A percentile compares a stretch with the other conserved stretches of the same genome.
Conservation (phyloP, 2,329 filamentous ascomycete species). For the Fusarium compactum region DNA sequence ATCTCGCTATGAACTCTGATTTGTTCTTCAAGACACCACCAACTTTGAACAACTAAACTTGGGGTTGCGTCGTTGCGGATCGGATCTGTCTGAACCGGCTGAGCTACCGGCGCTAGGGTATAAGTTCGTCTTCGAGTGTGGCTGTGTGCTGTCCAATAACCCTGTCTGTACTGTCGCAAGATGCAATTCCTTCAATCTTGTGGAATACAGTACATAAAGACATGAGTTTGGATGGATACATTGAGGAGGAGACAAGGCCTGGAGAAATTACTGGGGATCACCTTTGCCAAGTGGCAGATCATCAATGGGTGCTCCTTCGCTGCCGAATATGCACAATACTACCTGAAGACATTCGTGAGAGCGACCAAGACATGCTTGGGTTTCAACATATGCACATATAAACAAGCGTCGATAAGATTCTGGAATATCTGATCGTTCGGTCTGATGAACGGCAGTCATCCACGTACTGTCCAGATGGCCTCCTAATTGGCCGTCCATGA, state of each 20-base stretch:
- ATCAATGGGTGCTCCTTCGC: slow-evolving; percentile 32
- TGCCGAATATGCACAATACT: slow-evolving; percentile 14
- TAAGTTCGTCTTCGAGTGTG: slow-evolving; percentile 8
- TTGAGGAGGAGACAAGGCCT: slow-evolving; percentile 19
- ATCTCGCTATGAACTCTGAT: slow-evolving; percentile 24
- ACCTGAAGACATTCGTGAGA: slow-evolving; percentile 6
- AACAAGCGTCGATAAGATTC: neutral
- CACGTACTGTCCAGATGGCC: slow-evolving; percentile 15
- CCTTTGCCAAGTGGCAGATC: slow-evolving; percentile 42
- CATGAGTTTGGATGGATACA: neutral
- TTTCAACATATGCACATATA: slow-evolving; percentile 9
- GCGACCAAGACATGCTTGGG: neutral
- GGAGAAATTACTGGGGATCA: slow-evolving; percentile 38
- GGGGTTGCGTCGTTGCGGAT: slow-evolving; percentile 34
- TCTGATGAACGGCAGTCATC: slow-evolving; percentile 12
- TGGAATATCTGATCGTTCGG: slow-evolving; percentile 1
- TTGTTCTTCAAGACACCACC: slow-evolving; percentile 30
- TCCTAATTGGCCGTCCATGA: slow-evolving; percentile 24
- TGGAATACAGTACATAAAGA: neutral
- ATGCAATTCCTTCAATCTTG: slow-evolving; percentile 23
- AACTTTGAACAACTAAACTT: slow-evolving; percentile 14
- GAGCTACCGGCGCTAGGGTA: slow-evolving; percentile 31
- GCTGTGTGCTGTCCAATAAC: slow-evolving; percentile 28
- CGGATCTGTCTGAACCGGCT: slow-evolving; percentile 39
- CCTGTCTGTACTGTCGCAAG: slow-evolving; percentile 22